A percentile compares a stretch with the other conserved stretches of the same genome.
These are phyloP conservation scores for Pleurotus eryngii DNA, from an alignment of 768 basidiomycete species.

Conservation along the genomic window DNA sequence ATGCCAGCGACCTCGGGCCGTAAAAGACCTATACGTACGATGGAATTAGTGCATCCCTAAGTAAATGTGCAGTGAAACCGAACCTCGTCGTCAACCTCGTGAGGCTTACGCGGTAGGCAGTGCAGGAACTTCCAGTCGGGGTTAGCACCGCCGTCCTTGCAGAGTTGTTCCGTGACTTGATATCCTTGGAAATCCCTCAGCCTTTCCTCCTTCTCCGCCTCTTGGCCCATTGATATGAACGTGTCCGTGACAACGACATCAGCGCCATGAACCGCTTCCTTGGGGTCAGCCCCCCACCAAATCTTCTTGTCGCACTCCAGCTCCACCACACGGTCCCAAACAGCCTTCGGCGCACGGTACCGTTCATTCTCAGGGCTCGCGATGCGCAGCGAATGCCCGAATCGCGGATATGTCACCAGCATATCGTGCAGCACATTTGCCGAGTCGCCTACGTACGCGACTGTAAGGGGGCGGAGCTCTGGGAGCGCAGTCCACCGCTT, in stretches of 20 bases:
- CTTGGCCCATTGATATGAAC: constrained; percentile 99
- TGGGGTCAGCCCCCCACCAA: constrained; percentile 74
- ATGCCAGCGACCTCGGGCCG: constrained; percentile 86
- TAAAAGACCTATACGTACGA: constrained; percentile 72
- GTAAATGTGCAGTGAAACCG: constrained; percentile 1
- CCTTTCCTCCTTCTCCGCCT: constrained; percentile 86
- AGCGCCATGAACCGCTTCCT: constrained; percentile 83
- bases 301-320: constrained; percentile 72
- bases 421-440: constrained; percentile 97
- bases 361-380: constrained; percentile 64
- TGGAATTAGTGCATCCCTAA: not conserved
- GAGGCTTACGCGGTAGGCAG: constrained; percentile 86
- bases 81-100: constrained; percentile 96
- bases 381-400: constrained; percentile 84
- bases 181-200: constrained; percentile 86
- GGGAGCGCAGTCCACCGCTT: constrained; percentile 26
- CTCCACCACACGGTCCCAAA: constrained; percentile 80
- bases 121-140: constrained; percentile 94
- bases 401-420: constrained; percentile 89
- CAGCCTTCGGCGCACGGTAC: constrained; percentile 67
- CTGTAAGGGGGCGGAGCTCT: constrained; percentile 71
- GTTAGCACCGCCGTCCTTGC: constrained; percentile 76
- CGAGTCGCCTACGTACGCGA: constrained; percentile 92
- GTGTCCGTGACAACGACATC: constrained; percentile 98
- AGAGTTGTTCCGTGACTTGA: constrained; percentile 89